Base-by-base conservation (phyloP, 768 basidiomycete genomes). In the Lentinula boryana region DNA sequence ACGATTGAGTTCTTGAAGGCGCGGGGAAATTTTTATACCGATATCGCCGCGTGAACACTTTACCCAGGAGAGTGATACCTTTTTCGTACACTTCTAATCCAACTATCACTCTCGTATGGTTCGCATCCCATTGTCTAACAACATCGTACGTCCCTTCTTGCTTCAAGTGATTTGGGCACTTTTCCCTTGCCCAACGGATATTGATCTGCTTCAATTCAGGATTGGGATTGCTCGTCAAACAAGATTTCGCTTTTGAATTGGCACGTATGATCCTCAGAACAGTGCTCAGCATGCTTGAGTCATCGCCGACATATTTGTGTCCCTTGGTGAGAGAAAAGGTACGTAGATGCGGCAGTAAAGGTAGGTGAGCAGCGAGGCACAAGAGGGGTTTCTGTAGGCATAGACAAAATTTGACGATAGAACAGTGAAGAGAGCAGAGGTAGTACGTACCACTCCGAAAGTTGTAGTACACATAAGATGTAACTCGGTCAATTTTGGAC, bases 391-490 rank as follows among this genome's bases (percentile, higher is more conserved):
- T 79, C 78, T 81, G 52, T 3, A 27, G 27, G 23, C 27, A 15
- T 35, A 48, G 46, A 6, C 16, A n/a, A 46, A 12, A 64, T 48
- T 32, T 57, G 21, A 27, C 57, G 31, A 18, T 52, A 5, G 6
- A 41, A 18, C 4, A 15, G 15, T 0, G 55, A 50, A 48, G 3
- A 8, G 38, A 54, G 56, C 10, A 53, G 51, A 50, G 35, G n/a
- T 31, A 58, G 8, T 6, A 72, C 76, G 49, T 59, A 77, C 78
- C 56, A 68, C 68, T 8, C 76, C 74, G 66, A 80, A 79, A 9
- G 74, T 65, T 1, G 78, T 80, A 4, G 80, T 81, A 63, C 79
- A 80, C 80, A 81, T 80, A 54, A 79, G 79, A 66, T 81, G 80
- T 32, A 81, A 71, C 62, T 81, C 80, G 21, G 76, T 78, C 40